Evolutionary conservation across 2,329 filamentous ascomycete species (phyloP), one percentile per base, ranked within the genome.

Genomic region (Xylogone sp.): DNA sequence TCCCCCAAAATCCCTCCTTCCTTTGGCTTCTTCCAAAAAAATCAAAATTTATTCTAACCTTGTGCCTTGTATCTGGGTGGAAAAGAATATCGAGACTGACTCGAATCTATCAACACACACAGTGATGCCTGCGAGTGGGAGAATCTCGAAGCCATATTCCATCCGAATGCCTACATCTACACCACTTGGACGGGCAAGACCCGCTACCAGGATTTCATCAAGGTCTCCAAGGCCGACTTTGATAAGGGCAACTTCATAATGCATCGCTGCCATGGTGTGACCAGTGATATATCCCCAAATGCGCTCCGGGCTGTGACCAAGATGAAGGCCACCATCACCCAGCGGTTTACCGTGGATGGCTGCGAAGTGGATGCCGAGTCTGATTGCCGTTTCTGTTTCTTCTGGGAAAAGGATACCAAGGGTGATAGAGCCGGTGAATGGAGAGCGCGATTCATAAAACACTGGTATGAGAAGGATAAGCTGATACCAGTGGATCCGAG

Each of bases 61-160:
- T 34, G 20, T 12, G 18, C 27, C 44, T 9, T 46, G 10, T 12
- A 27, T 10, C 27, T 31, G 34, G 34, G 5, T 39, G 34, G n/a
- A 10, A 10, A 10, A 39, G 13, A 16, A 39, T 9, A 4, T 18
- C 34, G 34, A 39, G 34, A 39, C 34, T 39, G 34, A 39, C 34
- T 39, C 34, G 34, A 39, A 16, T 4, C 34, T 34, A n/a, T 46
- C 45, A 46, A 27, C 21, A 29, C 8, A 43, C 42, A 43, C 48
- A 70, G 72, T 10, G 74, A 77, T 55, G 67, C 72, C 5, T 76
- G 74, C 53, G 75, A 78, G 61, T 78, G 75, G 75, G 70, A 75
- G 46, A 78, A 77, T 58, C 68, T 77, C 22, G 62, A 62, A 12
- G 75, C 74, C 4, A 76, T 78, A 42, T 78, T 78, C 60, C 72